Evolutionary conservation across 352 stramenopile genomes (phyloP).

Genomic region (Globisporangium rhizosaccharum): DNA sequence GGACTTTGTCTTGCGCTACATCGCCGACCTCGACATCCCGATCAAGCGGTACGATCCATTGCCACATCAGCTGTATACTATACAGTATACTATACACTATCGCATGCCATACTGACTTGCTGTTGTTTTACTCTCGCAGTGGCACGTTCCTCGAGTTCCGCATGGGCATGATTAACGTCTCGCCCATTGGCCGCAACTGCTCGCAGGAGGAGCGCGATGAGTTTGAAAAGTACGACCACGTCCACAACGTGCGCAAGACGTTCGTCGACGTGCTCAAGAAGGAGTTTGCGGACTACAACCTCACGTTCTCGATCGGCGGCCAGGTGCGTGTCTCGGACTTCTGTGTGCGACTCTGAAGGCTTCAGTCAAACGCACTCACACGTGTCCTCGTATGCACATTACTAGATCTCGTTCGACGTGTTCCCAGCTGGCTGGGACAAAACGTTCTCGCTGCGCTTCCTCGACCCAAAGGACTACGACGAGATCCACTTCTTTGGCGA

Average conservation of each 20-base stretch:
- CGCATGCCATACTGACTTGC: neutral
- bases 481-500: conserved; percentile 99
- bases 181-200: conserved; percentile 97
- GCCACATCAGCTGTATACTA: neutral
- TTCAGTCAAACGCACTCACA: neutral
- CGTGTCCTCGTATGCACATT: conserved; percentile 15
- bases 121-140: conserved; percentile 19
- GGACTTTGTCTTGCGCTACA: conserved; percentile 96
- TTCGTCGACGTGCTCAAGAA: conserved; percentile 95
- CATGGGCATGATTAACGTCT: conserved; percentile 99
- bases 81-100: too few species aligned
- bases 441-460: conserved; percentile 97
- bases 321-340: conserved; percentile 34
- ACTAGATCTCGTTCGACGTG: conserved; percentile 97
- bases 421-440: conserved; percentile 99
- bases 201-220: conserved; percentile 96
- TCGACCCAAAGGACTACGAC: conserved; percentile 93
- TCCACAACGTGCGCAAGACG: conserved; percentile 90
- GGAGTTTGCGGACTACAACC: conserved; percentile 92
- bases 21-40: conserved; percentile 93
- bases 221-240: conserved; percentile 97
- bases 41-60: conserved; percentile 82
- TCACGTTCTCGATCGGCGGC: conserved; percentile 98
- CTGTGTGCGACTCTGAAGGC: too few species aligned
- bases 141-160: conserved; percentile 99